phyloP scores from a whole-genome alignment of 768 basidiomycete genomes.

The Erythrobasidium yunnanense region DNA sequence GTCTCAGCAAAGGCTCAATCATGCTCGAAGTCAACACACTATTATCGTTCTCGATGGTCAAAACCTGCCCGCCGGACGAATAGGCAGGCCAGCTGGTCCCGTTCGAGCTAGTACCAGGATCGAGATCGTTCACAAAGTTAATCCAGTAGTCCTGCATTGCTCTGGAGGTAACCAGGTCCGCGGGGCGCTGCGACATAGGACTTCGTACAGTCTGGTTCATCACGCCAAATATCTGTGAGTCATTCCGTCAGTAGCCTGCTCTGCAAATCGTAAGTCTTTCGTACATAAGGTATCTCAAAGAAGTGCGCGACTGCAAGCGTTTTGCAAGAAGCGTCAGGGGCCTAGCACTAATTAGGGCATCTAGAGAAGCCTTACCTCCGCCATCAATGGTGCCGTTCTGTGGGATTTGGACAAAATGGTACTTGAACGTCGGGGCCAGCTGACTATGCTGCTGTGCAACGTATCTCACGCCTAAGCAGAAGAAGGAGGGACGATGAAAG shows the following conservation, averaged over 20 bases:
- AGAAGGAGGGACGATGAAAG: no score
- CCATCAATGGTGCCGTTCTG: constrained; percentile 20
- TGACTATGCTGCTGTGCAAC: neutral
- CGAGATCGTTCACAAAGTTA: constrained; percentile 11
- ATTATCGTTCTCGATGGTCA: neutral
- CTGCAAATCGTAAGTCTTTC: neutral
- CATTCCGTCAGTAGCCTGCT: no score
- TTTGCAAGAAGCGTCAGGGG: no score
- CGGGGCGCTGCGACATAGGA: neutral
- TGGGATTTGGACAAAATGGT: constrained; percentile 24
- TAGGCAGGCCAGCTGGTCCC: neutral
- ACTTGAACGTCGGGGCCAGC: neutral
- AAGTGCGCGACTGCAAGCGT: constrained; percentile 13
- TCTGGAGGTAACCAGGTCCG: neutral
- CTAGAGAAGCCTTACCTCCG: no score
- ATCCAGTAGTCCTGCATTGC: constrained; percentile 15
- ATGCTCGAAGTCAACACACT: no score
- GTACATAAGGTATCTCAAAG: constrained; percentile 23
- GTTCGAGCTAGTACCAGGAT: neutral
- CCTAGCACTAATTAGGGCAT: no score
- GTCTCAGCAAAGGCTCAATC: no score
- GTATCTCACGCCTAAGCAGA: no score
- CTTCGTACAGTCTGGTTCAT: neutral
- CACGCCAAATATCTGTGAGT: constrained; percentile 18
- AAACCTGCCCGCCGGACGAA: neutral